Percentiles rank a stretch among this genome's conserved stretches.
phyloP scores from a whole-genome alignment of 169 alveolate species.

The Cryptosporidium muris region DNA sequence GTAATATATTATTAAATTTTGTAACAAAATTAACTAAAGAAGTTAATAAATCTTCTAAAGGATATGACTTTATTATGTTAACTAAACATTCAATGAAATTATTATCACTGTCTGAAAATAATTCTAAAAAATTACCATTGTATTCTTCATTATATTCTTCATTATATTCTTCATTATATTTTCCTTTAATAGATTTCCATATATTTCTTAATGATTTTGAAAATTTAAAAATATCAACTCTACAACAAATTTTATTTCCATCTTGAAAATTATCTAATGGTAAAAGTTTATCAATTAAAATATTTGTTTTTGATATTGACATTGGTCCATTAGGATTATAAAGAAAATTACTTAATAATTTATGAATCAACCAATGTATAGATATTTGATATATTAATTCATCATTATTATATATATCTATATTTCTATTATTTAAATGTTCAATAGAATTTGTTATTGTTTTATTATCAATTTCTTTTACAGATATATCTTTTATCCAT shows the following conservation, averaged over 20 bases:
- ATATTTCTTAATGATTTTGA: slow-evolving; percentile 24
- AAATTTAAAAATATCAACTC: slow-evolving; percentile 13
- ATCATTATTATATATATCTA: not conserved
- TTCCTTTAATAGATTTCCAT: slow-evolving; percentile 1
- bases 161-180: too few species aligned
- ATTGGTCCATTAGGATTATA: slow-evolving; percentile 56
- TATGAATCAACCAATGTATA: slow-evolving; percentile 58
- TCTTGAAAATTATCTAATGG: slow-evolving; percentile 7
- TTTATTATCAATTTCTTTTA: not conserved
- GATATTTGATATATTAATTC: not conserved
- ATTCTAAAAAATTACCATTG: slow-evolving; percentile 14
- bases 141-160: too few species aligned
- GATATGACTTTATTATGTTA: slow-evolving; percentile 6
- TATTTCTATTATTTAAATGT: too few species aligned
- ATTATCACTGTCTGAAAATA: slow-evolving; percentile 8
- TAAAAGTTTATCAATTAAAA: slow-evolving; percentile 43
- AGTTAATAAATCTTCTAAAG: slow-evolving; percentile 36
- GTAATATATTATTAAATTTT: slow-evolving; percentile 20
- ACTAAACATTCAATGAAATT: slow-evolving; percentile 6
- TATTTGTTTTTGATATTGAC: slow-evolving; percentile 29
- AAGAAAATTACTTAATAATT: slow-evolving; percentile 34
- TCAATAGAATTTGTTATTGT: not conserved
- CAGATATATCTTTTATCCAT: slow-evolving; percentile 7
- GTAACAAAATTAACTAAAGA: slow-evolving; percentile 20
- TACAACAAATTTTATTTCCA: not conserved